Percentiles rank a stretch among this genome's conserved stretches.
phyloP scores from a whole-genome alignment of 2,329 filamentous ascomycete genomes.

The Anisogramma anomala region DNA sequence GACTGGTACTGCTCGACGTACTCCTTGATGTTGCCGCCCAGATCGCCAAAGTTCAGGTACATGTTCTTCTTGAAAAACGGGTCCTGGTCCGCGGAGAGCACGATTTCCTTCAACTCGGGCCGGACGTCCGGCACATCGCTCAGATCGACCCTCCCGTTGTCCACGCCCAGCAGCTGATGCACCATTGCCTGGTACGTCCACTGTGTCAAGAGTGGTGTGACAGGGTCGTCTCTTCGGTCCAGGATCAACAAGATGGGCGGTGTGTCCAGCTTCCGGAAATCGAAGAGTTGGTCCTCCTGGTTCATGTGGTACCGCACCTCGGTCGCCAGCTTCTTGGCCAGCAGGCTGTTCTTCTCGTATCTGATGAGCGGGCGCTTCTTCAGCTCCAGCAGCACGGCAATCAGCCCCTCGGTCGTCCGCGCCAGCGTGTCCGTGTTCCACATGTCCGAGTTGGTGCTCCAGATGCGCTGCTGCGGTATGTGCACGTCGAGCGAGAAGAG shows the following conservation, averaged over 20 bases:
- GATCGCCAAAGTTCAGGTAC: slow-evolving; percentile 93
- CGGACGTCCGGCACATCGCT: slow-evolving; percentile 72
- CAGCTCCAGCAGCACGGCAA: slow-evolving; percentile 72
- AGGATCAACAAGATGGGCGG: slow-evolving; percentile 83
- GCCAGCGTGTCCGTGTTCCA: slow-evolving; percentile 89
- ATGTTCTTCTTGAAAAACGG: slow-evolving; percentile 99
- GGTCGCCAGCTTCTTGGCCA: slow-evolving; percentile 85
- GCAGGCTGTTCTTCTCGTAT: slow-evolving; percentile 79
- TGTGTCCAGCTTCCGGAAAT: slow-evolving; percentile 90
- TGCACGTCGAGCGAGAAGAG: slow-evolving; percentile 70
- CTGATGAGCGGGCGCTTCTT: slow-evolving; percentile 96
- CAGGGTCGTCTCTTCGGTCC: slow-evolving; percentile 85
- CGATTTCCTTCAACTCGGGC: slow-evolving; percentile 84
- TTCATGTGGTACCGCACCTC: slow-evolving; percentile 89
- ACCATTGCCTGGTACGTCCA: slow-evolving; percentile 99
- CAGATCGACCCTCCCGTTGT: slow-evolving; percentile 87
- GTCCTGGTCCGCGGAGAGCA: slow-evolving; percentile 91
- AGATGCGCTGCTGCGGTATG: slow-evolving; percentile 64
- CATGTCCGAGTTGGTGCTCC: slow-evolving; percentile 68
- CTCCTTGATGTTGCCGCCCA: slow-evolving; percentile 93
- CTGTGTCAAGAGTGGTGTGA: slow-evolving; percentile 87
- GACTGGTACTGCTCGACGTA: slow-evolving; percentile 98
- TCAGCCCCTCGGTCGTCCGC: slow-evolving; percentile 72
- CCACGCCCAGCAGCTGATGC: slow-evolving; percentile 85
- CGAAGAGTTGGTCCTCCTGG: slow-evolving; percentile 92